These are phyloP conservation scores for Phytophthora hibernalis DNA, from an alignment of 352 stramenopile species.

Conservation along the genomic window DNA sequence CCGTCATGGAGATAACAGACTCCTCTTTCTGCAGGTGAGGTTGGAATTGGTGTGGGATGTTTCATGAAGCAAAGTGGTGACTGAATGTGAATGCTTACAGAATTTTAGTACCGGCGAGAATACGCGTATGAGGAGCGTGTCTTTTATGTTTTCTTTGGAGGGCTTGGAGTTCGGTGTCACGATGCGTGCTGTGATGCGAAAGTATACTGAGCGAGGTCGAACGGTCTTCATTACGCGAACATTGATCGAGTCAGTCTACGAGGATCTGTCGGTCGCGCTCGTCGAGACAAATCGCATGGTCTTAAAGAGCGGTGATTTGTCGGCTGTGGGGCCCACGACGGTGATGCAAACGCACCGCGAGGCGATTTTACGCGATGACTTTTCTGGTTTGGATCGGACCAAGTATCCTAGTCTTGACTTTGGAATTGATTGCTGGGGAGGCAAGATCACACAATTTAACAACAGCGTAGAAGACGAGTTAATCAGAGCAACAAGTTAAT, in stretches of 20 bases:
- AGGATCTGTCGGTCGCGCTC: neutral
- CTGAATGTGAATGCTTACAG: conserved; percentile 5
- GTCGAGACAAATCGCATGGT: conserved; percentile 33
- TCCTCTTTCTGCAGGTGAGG: conserved; percentile 24
- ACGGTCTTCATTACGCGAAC: conserved; percentile 24
- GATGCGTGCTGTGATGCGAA: conserved; percentile 18
- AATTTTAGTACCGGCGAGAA: conserved; percentile 18
- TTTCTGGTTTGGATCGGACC: neutral
- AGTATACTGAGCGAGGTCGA: conserved; percentile 19
- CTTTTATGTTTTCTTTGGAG: conserved; percentile 15
- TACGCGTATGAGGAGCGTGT: conserved; percentile 25
- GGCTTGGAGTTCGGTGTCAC: conserved; percentile 9
- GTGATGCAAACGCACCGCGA: conserved; percentile 33
- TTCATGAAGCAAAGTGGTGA: neutral
- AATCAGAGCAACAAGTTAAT: conserved; percentile 14
- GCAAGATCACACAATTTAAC: conserved; percentile 17
- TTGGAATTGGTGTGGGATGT: neutral
- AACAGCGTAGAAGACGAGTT: conserved; percentile 29
- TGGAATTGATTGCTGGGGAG: conserved; percentile 20
- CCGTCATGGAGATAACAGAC: neutral
- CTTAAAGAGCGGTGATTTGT: conserved; percentile 19
- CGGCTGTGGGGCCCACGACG: conserved; percentile 21
- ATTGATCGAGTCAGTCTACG: conserved; percentile 26
- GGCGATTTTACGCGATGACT: conserved; percentile 6
- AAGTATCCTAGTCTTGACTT: conserved; percentile 10